Evolutionary conservation across 2,329 filamentous ascomycete species (phyloP).

Genomic region (Fusarium fracticaudum): DNA sequence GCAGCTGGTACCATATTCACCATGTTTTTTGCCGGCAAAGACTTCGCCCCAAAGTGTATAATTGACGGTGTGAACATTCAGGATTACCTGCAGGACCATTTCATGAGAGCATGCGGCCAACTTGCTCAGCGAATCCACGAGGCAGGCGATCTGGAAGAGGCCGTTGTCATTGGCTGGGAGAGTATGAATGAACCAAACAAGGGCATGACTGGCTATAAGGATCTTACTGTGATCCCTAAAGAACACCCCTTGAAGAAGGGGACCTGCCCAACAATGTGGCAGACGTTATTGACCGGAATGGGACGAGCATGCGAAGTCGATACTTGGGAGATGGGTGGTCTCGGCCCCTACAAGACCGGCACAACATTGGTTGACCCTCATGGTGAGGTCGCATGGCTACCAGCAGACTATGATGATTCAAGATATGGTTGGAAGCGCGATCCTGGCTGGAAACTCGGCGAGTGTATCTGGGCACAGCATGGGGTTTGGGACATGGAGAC

Average conservation of each 20-base stretch:
- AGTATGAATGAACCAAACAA: constrained; percentile 95
- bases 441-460: constrained; percentile 88
- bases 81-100: constrained; percentile 91
- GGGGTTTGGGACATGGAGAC: constrained; percentile 89
- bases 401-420: constrained; percentile 82
- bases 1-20: constrained; percentile 93
- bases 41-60: constrained; percentile 95
- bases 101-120: constrained; percentile 80
- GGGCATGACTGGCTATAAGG: constrained; percentile 84
- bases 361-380: constrained; percentile 85
- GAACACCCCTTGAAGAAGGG: constrained; percentile 94
- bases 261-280: constrained; percentile 92
- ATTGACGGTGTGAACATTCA: constrained; percentile 96
- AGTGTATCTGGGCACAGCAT: constrained; percentile 97
- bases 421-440: constrained; percentile 92
- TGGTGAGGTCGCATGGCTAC: constrained; percentile 85
- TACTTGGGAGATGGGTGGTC: constrained; percentile 91
- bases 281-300: constrained; percentile 90
- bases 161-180: constrained; percentile 94
- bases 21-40: constrained; percentile 87
- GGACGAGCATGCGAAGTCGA: constrained; percentile 90
- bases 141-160: constrained; percentile 86
- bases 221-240: constrained; percentile 81
- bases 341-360: constrained; percentile 92
- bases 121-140: constrained; percentile 87